Evolutionary conservation across 179 eudicot species (phyloP).

Genomic region (Silene vulgaris): DNA sequence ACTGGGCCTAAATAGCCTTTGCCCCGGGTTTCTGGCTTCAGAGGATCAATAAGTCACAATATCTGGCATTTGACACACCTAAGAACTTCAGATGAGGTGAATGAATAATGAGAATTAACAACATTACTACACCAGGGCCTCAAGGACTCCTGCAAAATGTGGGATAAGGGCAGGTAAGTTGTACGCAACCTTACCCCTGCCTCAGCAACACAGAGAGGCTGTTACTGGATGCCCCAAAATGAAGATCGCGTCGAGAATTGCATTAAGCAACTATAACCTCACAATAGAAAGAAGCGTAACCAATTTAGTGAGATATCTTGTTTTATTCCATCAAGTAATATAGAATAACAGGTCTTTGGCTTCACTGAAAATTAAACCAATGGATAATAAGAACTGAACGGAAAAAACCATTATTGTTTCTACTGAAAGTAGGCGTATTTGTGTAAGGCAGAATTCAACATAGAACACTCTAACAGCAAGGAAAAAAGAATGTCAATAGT

Average conservation of each 20-base stretch:
- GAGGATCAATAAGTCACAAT: too few species aligned
- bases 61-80: too few species aligned
- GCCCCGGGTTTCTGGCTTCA: too few species aligned
- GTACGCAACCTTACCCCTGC: neutral
- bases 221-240: neutral
- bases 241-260: neutral
- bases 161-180: neutral
- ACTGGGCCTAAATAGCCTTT: too few species aligned
- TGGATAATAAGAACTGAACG: neutral
- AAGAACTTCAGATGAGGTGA: too few species aligned
- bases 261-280: neutral
- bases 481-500: neutral
- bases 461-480: neutral
- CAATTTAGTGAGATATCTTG: neutral
- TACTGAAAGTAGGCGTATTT: too few species aligned
- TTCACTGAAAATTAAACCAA: neutral
- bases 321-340: constrained; percentile 3
- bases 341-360: neutral
- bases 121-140: too few species aligned
- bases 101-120: too few species aligned
- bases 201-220: too few species aligned
- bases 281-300: neutral
- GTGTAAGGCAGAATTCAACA: too few species aligned
- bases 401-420: too few species aligned
- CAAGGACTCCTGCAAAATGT: too few species aligned